Base-by-base conservation (phyloP, 768 basidiomycete genomes). In the Strobilomyces confusus region DNA sequence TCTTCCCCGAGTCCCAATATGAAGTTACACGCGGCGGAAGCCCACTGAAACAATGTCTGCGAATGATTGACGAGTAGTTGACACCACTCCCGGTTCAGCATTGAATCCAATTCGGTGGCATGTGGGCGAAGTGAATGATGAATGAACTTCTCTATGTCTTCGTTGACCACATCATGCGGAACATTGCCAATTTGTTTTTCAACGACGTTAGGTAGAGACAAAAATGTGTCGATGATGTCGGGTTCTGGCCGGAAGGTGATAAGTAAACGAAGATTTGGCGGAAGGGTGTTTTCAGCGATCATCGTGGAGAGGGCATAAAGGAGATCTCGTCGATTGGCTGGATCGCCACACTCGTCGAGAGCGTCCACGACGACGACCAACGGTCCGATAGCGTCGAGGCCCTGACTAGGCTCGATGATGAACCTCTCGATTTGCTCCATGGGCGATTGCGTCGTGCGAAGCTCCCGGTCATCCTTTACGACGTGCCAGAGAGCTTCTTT, bases 1-100 rank as follows among this genome's bases (percentile, higher is more conserved):
- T 26, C 37, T 8, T 19, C 37, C 14, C 48, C 17, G 38, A 36
- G 1, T 62, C 66, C 60, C 61, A 48, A 59, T 56, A 38, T 19
- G 37, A 38, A 38, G 37, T 38, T 38, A 9, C 37, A 38, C 8
- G 17, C 37, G 4, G n/a, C 8, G 37, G 37, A 38, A 19, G 37
- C 37, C 9, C 15, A 34, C 33, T 34, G 33, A 34, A 68, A 68
- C 9, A 66, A 57, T 1, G 49, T 56, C 12, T 66, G 57, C 1
- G 67, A 63, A 3, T 40, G 55, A 3, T 56, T n/a, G 17, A 59
- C 54, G 11, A 68, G 54, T 2, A 48, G 23, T 22, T 17, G 26
- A 50, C 53, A 53, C 60, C 57, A 62, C 32, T 57, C 52, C 43
- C 45, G 22, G n/a, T 59, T 47, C 12, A 54, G 54, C 44, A 19